Percentiles rank a stretch among this genome's conserved stretches.
These are phyloP conservation scores for Paramecium sexaurelia DNA, from an alignment of 73 alveolate genomes.

Conservation along the genomic window DNA sequence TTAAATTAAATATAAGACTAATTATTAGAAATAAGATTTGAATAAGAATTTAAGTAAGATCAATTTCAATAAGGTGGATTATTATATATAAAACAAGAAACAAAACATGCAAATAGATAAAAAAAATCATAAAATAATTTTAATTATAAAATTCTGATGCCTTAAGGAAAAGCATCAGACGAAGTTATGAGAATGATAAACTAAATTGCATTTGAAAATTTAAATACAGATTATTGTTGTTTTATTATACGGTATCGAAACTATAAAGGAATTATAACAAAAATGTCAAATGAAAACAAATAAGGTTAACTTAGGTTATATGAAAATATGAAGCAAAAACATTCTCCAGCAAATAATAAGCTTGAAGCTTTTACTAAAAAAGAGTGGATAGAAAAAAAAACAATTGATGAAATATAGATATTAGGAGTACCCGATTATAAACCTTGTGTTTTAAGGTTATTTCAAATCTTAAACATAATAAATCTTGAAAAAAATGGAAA, in stretches of 20 bases:
- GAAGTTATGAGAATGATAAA: neutral
- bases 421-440: neutral
- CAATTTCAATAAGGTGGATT: neutral
- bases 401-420: neutral
- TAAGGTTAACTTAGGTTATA: neutral
- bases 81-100: neutral
- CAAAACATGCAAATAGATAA: neutral
- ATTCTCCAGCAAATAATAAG: neutral
- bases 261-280: neutral
- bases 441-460: neutral
- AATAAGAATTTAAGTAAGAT: neutral
- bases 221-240: slow-evolving; percentile 21
- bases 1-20: neutral
- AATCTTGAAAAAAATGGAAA: neutral
- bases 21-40: neutral
- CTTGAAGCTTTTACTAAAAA: neutral
- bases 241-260: neutral
- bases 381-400: neutral
- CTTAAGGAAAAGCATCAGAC: slow-evolving; percentile 9
- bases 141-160: neutral
- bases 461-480: neutral
- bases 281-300: neutral
- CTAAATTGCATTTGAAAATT: neutral
- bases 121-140: neutral
- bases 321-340: slow-evolving; percentile 15